Evolutionary conservation across 2,329 filamentous ascomycete species (phyloP).

Genomic region (Aspergillus sp.): DNA sequence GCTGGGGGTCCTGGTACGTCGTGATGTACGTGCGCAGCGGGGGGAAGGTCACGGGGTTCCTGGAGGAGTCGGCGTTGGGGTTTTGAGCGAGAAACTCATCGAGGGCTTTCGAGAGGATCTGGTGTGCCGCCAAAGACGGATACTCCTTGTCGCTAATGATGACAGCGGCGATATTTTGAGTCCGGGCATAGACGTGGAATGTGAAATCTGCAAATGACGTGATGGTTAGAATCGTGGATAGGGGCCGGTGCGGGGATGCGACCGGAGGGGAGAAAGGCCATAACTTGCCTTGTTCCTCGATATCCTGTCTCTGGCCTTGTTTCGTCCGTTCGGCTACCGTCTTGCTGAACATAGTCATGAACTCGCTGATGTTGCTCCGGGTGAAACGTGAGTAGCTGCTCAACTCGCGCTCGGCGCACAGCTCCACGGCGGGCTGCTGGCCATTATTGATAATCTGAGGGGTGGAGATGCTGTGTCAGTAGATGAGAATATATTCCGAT

Average conservation of each 20-base stretch:
- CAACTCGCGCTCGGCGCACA: conserved; percentile 75
- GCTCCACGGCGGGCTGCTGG: conserved; percentile 70
- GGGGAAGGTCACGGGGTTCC: conserved; percentile 60
- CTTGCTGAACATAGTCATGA: conserved; percentile 84
- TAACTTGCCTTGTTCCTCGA: conserved; percentile 55
- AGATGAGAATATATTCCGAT: neutral
- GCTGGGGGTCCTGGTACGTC: conserved; percentile 81
- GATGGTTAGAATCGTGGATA: neutral
- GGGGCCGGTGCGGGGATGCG: neutral
- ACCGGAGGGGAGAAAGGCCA: neutral
- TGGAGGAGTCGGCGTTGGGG: conserved; percentile 56
- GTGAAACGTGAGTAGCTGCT: conserved; percentile 78
- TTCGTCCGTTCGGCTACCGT: conserved; percentile 83
- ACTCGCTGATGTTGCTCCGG: conserved; percentile 58
- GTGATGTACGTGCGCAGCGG: conserved; percentile 73
- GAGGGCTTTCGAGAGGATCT: conserved; percentile 79
- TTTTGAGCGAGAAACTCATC: conserved; percentile 82
- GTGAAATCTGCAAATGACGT: conserved; percentile 27
- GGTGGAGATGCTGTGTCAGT: neutral
- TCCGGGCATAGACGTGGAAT: conserved; percentile 72
- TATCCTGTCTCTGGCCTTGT: conserved; percentile 78
- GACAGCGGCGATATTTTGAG: conserved; percentile 72
- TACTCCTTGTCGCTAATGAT: conserved; percentile 77
- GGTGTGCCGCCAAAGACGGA: conserved; percentile 76
- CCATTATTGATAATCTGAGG: conserved; percentile 79